Conservation (phyloP, 108 stramenopile genomes). For the Cyclotella cryptica region DNA sequence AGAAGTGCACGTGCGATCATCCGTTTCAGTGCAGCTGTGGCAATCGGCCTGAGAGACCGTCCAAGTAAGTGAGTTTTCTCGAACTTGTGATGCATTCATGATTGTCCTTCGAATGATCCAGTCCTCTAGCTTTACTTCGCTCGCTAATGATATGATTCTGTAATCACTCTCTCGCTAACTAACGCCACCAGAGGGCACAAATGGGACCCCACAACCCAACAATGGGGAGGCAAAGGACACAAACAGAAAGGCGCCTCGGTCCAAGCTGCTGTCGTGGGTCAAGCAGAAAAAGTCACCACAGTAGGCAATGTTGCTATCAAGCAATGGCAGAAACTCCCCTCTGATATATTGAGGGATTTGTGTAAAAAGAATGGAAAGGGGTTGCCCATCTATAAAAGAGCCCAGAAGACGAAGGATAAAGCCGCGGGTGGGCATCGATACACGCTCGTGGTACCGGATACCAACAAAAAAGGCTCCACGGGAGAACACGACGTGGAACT, state of each 20-base stretch:
- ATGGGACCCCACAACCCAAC: slow-evolving; percentile 81
- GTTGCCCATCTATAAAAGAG: slow-evolving; percentile 60
- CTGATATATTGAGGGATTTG: slow-evolving; percentile 71
- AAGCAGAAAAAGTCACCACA: slow-evolving; percentile 64
- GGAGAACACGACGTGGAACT: slow-evolving; percentile 78
- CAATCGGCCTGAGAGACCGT: slow-evolving; percentile 85
- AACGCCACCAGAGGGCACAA: slow-evolving; percentile 76
- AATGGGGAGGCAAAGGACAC: slow-evolving; percentile 91
- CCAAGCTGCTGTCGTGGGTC: slow-evolving; percentile 57
- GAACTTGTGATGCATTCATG: not conserved
- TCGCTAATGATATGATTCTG: too few species aligned
- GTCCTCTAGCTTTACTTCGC: not conserved
- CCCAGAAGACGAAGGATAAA: slow-evolving; percentile 34
- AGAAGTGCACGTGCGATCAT: slow-evolving; percentile 80
- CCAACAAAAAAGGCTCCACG: slow-evolving; percentile 77
- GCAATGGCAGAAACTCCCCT: slow-evolving; percentile 90
- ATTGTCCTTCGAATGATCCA: too few species aligned
- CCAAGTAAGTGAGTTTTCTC: slow-evolving; percentile 46
- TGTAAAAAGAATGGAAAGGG: slow-evolving; percentile 69
- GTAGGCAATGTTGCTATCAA: slow-evolving; percentile 77
- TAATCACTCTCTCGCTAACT: too few species aligned
- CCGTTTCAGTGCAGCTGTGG: slow-evolving; percentile 85
- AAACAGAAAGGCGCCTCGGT: slow-evolving; percentile 86
- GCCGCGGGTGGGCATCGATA: slow-evolving; percentile 27
- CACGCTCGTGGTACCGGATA: slow-evolving; percentile 81